A percentile compares a stretch with the other conserved stretches of the same genome.
Evolutionary conservation across 305 asterid genomes (phyloP).

Genomic region (Solanum hybrid): DNA sequence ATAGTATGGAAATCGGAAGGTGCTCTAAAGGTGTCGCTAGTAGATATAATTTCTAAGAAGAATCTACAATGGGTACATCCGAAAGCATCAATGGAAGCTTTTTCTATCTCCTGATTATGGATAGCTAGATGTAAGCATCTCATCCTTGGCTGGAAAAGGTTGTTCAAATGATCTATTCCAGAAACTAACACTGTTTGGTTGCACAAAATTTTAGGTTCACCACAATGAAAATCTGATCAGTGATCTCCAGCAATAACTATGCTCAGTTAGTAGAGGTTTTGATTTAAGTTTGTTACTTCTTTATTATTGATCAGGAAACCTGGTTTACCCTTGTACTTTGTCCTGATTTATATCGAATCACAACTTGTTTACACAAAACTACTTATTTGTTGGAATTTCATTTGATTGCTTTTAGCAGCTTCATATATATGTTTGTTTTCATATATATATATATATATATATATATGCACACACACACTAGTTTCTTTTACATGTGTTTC

Average conservation of each 20-base stretch:
- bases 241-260: background rate
- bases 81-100: background rate
- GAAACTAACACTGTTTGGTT: background rate
- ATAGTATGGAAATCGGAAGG: background rate
- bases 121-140: background rate
- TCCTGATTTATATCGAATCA: background rate
- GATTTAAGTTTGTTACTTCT: background rate
- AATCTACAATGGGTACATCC: background rate
- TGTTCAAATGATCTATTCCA: background rate
- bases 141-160: background rate
- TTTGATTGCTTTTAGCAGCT: background rate
- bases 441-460: background rate
- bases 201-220: background rate
- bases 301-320: background rate
- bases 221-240: background rate
- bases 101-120: background rate
- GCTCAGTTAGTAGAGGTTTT: background rate
- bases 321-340: background rate
- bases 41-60: background rate
- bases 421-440: background rate
- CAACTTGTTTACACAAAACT: background rate
- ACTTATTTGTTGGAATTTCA: background rate
- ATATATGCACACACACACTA: background rate
- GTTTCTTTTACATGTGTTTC: background rate
- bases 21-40: background rate